Base-by-base conservation (phyloP, 345 rosid genomes). In the Eucalyptus erythrocorys region DNA sequence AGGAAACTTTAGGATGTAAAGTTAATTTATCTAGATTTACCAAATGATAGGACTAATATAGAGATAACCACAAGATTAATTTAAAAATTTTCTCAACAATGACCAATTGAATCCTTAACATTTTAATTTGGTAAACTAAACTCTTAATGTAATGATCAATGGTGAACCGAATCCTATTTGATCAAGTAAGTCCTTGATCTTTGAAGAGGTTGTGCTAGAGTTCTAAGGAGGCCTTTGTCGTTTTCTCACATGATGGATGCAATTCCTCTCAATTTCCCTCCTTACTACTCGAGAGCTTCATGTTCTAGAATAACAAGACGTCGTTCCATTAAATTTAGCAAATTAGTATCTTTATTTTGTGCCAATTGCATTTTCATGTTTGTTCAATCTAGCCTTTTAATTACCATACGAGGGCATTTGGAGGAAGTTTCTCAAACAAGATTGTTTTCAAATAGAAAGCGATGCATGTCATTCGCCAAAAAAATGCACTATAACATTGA, bases 71-170 rank as follows among this genome's bases (percentile, higher is more conserved):
- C 2, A 0, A 40, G 47, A 76, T 37, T 13, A 11, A 76, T 76
- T 27, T 24, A 4, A 55, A n/a, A 2, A 4, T 1, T 7, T 16
- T n/a, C 0, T 4, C 43, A 17, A 7, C 0, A 19, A 1, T 40
- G 13, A 37, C 14, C 27, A 37, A 37, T 76, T 76, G 5, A 76
- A 76, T 71, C 7, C 26, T 68, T 19, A 19, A 68, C 24, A 34
- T 34, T 68, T 68, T 34, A 0, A 64, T 64, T 14, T 64, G 21
- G 3, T 64, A 64, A n/a, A 15, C 37, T 64, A n/a, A 64, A 64
- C 40, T 64, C 76, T n/a, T 64, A 64, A 64, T n/a, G 0, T n/a
- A 64, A 14, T 64, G 43, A 21, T 76, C 2, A 21, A 19, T 6
- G 82, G 1, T 21, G 5, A 76, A 37, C 0, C 1, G 1, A 37